phyloP scores from a whole-genome alignment of 2,329 filamentous ascomycete genomes.

The Rhinocladiella mackenziei region DNA sequence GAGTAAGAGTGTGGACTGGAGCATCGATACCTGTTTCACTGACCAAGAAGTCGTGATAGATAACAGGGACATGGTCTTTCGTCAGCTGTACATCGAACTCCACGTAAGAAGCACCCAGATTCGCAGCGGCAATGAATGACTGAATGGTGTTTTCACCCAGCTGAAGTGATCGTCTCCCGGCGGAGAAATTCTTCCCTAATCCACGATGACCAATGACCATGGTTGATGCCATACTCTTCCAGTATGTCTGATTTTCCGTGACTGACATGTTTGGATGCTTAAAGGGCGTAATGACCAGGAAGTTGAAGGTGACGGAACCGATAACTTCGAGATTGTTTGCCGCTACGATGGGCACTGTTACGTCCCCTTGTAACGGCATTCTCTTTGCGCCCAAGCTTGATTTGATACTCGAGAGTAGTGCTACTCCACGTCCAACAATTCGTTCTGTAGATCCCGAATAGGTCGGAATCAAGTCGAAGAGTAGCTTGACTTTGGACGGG shows the following conservation, averaged over 20 bases:
- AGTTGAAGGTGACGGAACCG: slow-evolving; percentile 94
- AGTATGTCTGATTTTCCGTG: slow-evolving; percentile 87
- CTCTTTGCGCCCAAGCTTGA: slow-evolving; percentile 76
- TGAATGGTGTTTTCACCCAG: slow-evolving; percentile 93
- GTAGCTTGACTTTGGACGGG: slow-evolving; percentile 73
- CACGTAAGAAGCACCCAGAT: slow-evolving; percentile 73
- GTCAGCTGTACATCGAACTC: slow-evolving; percentile 89
- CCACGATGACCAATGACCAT: slow-evolving; percentile 74
- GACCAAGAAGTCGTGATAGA: slow-evolving; percentile 97
- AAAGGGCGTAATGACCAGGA: slow-evolving; percentile 91
- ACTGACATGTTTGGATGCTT: slow-evolving; percentile 90
- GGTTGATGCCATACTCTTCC: slow-evolving; percentile 85
- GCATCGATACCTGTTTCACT: slow-evolving; percentile 97
- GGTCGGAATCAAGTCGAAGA: slow-evolving; percentile 93
- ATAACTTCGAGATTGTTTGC: slow-evolving; percentile 81
- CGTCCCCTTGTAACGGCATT: slow-evolving; percentile 88
- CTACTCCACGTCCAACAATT: slow-evolving; percentile 81
- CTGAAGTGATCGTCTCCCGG: slow-evolving; percentile 79
- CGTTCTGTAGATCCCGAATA: slow-evolving; percentile 80
- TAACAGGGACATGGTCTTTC: slow-evolving; percentile 97
- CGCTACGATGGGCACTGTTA: slow-evolving; percentile 85
- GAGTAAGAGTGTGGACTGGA: slow-evolving; percentile 86
- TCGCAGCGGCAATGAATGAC: slow-evolving; percentile 94
- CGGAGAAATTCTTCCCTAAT: slow-evolving; percentile 80
- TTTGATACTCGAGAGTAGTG: slow-evolving; percentile 79